These are phyloP conservation scores for Camellia japonica DNA, from an alignment of 148 eudicot species.

Conservation along the genomic window DNA sequence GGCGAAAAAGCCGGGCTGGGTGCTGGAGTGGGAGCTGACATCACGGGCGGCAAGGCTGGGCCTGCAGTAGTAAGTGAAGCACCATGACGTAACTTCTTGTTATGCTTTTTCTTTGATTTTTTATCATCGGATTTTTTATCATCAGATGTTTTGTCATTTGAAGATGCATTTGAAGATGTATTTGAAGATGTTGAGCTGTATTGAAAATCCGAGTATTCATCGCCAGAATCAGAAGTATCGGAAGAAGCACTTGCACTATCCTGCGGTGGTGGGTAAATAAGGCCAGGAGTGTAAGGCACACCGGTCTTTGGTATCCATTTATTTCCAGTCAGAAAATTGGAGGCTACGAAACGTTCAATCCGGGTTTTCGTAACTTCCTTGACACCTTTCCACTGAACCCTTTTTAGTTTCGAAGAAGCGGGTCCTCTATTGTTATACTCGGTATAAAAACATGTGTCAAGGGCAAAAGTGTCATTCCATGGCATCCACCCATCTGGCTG, in stretches of 20 bases:
- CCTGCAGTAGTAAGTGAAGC: too few relatives aligned
- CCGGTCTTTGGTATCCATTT: constrained; percentile 22
- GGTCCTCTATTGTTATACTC: constrained; percentile 60
- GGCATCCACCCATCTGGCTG: constrained; percentile 57
- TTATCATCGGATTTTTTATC: too few relatives aligned
- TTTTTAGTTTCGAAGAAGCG: constrained; percentile 24
- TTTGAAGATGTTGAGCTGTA: too few relatives aligned
- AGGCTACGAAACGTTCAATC: constrained; percentile 22
- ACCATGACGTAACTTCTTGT: too few relatives aligned
- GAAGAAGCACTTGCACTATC: background rate
- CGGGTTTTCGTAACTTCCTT: constrained; percentile 20
- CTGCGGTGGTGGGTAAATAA: constrained; percentile 21
- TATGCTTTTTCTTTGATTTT: too few relatives aligned
- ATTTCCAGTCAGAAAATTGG: constrained; percentile 18
- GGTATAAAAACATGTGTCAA: constrained; percentile 50
- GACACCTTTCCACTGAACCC: constrained; percentile 51
- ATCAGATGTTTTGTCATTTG: too few relatives aligned
- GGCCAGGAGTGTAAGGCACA: constrained; percentile 26
- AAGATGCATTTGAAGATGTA: too few relatives aligned
- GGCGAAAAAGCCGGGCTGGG: too few relatives aligned
- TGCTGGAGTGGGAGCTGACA: too few relatives aligned
- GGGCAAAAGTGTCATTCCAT: constrained; percentile 46
- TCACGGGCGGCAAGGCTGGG: too few relatives aligned
- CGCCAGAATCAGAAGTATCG: background rate
- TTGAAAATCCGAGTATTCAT: background rate